A percentile compares a stretch with the other conserved stretches of the same genome.
Conservation (phyloP, 192 early-diverging fungal species). For the Coemansia sp. region DNA sequence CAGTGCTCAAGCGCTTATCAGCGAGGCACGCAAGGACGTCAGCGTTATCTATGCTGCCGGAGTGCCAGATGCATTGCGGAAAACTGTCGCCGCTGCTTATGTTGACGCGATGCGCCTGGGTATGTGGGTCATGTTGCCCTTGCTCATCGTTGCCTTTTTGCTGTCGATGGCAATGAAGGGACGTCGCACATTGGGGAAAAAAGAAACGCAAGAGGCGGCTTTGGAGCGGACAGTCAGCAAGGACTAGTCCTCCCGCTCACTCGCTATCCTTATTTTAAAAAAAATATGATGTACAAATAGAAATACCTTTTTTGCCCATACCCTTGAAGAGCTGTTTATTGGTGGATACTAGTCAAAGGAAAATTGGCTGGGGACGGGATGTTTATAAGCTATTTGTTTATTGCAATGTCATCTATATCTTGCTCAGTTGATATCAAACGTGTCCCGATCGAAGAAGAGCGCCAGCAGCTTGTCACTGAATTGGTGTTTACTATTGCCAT, state of each 20-base stretch:
- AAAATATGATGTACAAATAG: background rate
- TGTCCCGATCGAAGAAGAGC: constrained; percentile 34
- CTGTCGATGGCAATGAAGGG: constrained; percentile 51
- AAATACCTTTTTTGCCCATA: background rate
- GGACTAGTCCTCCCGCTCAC: background rate
- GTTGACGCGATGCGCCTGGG: constrained; percentile 56
- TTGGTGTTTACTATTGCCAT: constrained; percentile 28
- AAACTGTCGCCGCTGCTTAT: constrained; percentile 56
- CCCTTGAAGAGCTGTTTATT: background rate
- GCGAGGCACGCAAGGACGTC: constrained; percentile 54
- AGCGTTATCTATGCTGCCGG: constrained; percentile 37
- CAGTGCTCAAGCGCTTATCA: constrained; percentile 51
- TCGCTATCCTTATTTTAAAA: background rate
- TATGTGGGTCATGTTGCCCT: constrained; percentile 57
- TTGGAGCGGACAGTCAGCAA: background rate
- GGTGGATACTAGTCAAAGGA: background rate
- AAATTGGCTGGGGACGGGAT: no score
- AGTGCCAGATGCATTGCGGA: constrained; percentile 40
- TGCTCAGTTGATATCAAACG: constrained; percentile 17
- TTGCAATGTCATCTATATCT: background rate
- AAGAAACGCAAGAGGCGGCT: background rate
- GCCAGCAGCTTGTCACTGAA: constrained; percentile 37
- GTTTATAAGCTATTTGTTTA: background rate
- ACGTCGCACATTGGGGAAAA: background rate
- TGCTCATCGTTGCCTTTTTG: constrained; percentile 54